phyloP scores from a whole-genome alignment of 306 rosid species.

The Luffa aegyptiaca region DNA sequence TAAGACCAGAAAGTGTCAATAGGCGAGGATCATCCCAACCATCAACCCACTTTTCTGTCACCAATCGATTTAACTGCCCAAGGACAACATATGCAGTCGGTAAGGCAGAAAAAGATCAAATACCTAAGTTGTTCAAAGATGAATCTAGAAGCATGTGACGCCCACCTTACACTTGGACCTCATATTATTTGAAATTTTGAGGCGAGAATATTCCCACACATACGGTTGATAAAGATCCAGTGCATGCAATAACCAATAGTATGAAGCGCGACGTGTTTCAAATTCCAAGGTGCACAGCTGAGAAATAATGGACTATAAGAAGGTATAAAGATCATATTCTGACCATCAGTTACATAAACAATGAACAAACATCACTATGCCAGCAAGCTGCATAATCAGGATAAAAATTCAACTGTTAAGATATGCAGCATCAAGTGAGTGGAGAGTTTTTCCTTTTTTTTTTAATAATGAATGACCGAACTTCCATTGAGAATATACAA shows the following conservation, averaged over 20 bases:
- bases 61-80: constrained; percentile 71
- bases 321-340: neutral
- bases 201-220: constrained; percentile 97
- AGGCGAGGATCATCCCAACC: constrained; percentile 99
- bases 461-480: no score
- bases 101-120: constrained; percentile 4
- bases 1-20: constrained; percentile 86
- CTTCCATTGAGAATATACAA: no score
- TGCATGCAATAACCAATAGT: constrained; percentile 80
- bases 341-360: neutral
- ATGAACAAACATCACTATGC: neutral
- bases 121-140: neutral
- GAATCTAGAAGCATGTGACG: neutral
- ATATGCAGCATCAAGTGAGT: neutral
- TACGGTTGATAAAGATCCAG: constrained; percentile 73
- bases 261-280: constrained; percentile 98
- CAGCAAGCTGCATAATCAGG: neutral
- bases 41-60: constrained; percentile 87
- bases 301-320: constrained; percentile 15
- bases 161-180: constrained; percentile 98
- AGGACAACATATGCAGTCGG: constrained; percentile 14
- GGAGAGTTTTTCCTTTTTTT: neutral
- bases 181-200: constrained; percentile 84
- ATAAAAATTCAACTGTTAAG: neutral
- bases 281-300: constrained; percentile 95